phyloP scores from a whole-genome alignment of 1,284 basidiomycete species.

The Pisolithus thermaeus region DNA sequence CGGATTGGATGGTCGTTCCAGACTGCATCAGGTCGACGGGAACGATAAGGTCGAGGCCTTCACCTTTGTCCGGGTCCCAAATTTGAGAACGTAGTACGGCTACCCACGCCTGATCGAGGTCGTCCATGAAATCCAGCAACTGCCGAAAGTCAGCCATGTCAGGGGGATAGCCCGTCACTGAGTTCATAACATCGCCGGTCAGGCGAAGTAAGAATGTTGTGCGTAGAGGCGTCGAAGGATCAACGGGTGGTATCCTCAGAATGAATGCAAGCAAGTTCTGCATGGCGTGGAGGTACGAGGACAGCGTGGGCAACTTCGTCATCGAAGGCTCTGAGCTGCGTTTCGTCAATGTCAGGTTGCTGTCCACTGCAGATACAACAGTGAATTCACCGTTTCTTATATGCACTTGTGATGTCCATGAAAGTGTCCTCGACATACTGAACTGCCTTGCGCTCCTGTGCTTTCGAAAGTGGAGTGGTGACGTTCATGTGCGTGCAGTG shows the following conservation, averaged over 20 bases:
- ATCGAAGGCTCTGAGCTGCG: conserved; percentile 49
- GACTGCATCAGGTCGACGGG: conserved; percentile 28
- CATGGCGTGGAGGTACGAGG: conserved; percentile 50
- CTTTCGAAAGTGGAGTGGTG: conserved; percentile 28
- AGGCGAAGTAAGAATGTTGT: conserved; percentile 60
- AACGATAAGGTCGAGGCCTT: conserved; percentile 44
- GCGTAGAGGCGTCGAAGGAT: conserved; percentile 60
- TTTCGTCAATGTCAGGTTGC: neutral
- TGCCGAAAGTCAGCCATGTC: conserved; percentile 38
- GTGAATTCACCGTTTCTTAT: conserved; percentile 61
- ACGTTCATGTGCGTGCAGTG: neutral
- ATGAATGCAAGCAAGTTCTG: conserved; percentile 53
- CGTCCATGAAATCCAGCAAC: conserved; percentile 58
- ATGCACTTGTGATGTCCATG: conserved; percentile 56
- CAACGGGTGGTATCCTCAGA: conserved; percentile 65
- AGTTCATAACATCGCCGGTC: conserved; percentile 57
- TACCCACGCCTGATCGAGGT: conserved; percentile 67
- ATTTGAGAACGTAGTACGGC: conserved; percentile 53
- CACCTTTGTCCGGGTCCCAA: conserved; percentile 50
- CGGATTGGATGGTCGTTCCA: conserved; percentile 26
- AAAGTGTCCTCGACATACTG: conserved; percentile 60
- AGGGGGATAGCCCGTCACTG: conserved; percentile 54
- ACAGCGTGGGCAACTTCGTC: conserved; percentile 40
- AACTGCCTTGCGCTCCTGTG: conserved; percentile 58
- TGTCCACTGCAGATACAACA: neutral